These are phyloP conservation scores for Amanita rubescens DNA, from an alignment of 768 basidiomycete genomes.

Conservation along the genomic window DNA sequence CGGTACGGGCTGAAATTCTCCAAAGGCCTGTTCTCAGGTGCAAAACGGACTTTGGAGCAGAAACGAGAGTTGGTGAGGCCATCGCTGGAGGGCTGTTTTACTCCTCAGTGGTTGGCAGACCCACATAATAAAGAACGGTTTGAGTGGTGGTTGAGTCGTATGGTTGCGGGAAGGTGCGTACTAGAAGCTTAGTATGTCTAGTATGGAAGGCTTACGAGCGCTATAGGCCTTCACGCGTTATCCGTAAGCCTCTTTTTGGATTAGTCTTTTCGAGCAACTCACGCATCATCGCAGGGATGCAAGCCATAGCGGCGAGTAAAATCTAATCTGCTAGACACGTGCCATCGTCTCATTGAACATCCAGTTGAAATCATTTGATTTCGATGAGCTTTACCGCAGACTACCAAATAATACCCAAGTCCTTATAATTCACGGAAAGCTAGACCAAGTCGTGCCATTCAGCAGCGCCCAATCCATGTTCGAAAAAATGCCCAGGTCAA, in stretches of 20 bases:
- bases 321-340: not conserved
- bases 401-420: slow-evolving; percentile 24
- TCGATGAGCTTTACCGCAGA: slow-evolving; percentile 24
- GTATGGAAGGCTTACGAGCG: too few species aligned
- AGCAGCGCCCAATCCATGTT: slow-evolving; percentile 28
- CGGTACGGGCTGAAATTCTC: not conserved
- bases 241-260: not conserved
- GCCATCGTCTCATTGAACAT: not conserved
- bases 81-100: slow-evolving; percentile 23
- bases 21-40: slow-evolving; percentile 14
- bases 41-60: slow-evolving; percentile 19
- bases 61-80: slow-evolving; percentile 23
- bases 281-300: slow-evolving; percentile 20
- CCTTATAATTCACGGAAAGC: slow-evolving; percentile 34
- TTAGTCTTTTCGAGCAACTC: not conserved
- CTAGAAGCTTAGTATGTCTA: not conserved
- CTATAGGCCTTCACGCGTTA: not conserved
- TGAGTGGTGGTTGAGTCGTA: slow-evolving; percentile 19
- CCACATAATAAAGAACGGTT: slow-evolving; percentile 11
- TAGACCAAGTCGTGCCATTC: slow-evolving; percentile 32
- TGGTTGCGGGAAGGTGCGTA: slow-evolving; percentile 13
- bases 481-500: slow-evolving; percentile 29
- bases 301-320: slow-evolving; percentile 24
- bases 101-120: slow-evolving; percentile 25
- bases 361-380: slow-evolving; percentile 23